Base-by-base conservation (phyloP, 306 rosid genomes). In the Adenanthera pavonina region DNA sequence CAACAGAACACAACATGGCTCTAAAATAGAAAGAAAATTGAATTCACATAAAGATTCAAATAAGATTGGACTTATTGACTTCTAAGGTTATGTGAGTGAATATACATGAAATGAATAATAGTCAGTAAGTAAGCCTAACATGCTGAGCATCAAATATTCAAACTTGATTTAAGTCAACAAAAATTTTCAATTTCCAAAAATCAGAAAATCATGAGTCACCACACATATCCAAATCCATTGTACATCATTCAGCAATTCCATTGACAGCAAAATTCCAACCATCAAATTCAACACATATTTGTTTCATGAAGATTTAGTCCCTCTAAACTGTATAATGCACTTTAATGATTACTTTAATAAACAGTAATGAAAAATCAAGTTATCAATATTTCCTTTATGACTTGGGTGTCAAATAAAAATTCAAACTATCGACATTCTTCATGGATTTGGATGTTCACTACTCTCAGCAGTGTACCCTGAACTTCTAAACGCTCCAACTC, bases 31-130 rank as follows among this genome's bases (percentile, higher is more conserved):
- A 51, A 48, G 16, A 14, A 81, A 65, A 73, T 33, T 46, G 77
- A 47, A 38, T 54, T 56, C 35, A 68, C 12, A 60, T 25, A 16
- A 44, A 6, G 25, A 65, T 68, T 16, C 51, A 80, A 53, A 40
- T 46, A 51, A 83, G 59, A 53, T 72, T 49, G n/a, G 56, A 78
- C 70, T 17, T 61, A 8, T 35, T 49, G 19, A 70, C 20, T 48
- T 38, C 33, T 20, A 35, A 66, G 54, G 62, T 77, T 52, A 48
- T 47, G 72, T 8, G 34, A 72, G 30, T 15, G n/a, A 81, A 57
- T 9, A 1, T 6, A 14, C 19, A n/a, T n/a, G 30, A 76, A 47
- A 53, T 9, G 14, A 43, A n/a, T 43, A 69, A 34, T 7, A 2
- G 46, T 64, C 7, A 25, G 51, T 46, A 8, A 46, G 20, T 13